Percentiles rank a stretch among this genome's conserved stretches.
phyloP scores from a whole-genome alignment of 257 asterid genomes.

The Solanum chmielewskii region DNA sequence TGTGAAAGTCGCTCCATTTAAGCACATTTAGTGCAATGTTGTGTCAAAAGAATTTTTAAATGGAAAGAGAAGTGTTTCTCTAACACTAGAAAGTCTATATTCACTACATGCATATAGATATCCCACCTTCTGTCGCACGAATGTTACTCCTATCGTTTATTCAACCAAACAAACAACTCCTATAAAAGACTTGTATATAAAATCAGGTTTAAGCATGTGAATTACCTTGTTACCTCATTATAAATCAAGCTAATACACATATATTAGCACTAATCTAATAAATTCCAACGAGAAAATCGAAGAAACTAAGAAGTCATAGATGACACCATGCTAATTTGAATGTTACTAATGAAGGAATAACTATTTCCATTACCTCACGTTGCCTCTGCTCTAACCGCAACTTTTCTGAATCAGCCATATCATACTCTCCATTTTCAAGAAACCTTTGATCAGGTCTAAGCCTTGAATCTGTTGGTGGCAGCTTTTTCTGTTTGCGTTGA shows the following conservation, averaged over 20 bases:
- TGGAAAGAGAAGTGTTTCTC: background rate
- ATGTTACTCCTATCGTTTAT: background rate
- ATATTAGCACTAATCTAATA: background rate
- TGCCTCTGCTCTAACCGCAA: conserved; percentile 14
- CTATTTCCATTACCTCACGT: conserved; percentile 7
- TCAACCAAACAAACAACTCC: background rate
- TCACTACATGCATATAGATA: background rate
- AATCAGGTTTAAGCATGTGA: background rate
- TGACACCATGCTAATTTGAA: background rate
- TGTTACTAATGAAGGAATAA: background rate
- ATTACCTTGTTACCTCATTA: background rate
- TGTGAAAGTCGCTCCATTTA: background rate
- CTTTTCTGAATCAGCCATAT: conserved; percentile 17
- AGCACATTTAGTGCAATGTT: background rate
- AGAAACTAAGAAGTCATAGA: background rate
- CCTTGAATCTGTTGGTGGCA: conserved; percentile 25
- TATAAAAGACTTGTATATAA: background rate
- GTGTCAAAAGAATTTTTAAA: background rate
- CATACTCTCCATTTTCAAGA: conserved; percentile 18
- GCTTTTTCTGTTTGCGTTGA: background rate
- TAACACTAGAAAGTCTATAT: background rate
- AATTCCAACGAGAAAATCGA: background rate
- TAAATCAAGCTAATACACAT: background rate
- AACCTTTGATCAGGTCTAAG: conserved; percentile 21
- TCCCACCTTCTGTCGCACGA: background rate